Evolutionary conservation across 2,329 filamentous ascomycete genomes (phyloP), one percentile per base, ranked within the genome.

Genomic region (Huntiella moniliformis): DNA sequence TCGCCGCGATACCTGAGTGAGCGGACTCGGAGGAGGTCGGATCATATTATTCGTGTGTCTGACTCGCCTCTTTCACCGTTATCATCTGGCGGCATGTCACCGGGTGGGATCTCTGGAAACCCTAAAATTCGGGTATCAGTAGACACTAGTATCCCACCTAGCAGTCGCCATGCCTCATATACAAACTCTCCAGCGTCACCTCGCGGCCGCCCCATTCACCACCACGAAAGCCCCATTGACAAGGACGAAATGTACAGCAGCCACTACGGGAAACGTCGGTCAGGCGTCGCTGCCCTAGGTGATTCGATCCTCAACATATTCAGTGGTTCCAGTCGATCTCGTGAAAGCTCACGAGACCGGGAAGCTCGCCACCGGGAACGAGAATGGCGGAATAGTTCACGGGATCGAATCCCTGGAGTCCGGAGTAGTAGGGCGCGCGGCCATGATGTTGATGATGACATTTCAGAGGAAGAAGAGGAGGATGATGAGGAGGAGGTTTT

Each of bases 51-150:
- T 1, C 33, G 38, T 4, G 35, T 38, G 11, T 18, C 38, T 10
- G 43, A 45, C 15, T 39, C 44, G 5, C 44, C 44, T 7, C 28
- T 22, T 32, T 31, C 22, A 1, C 22, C 22, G 7, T 10, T 28
- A 28, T 28, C 22, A 28, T 28, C 22, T 7, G 22, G 22, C 10
- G 22, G 22, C 22, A 28, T 28, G 2, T 28, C 22, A 28, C 22
- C 22, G 7, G 22, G 22, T 3, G 7, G 3, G 4, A 28, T 8
- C 40, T 16, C 33, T 13, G 43, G 32, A 8, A 33, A 36, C 12
- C 47, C 47, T 5, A 38, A 42, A 12, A 49, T 49, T 15, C 43
- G 39, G 13, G 33, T 49, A 3, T 49, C 47, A 4, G 28, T 46
- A 12, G 47, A 49, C 5, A 42, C 31, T 12, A 34, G 11, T 12